phyloP scores from a whole-genome alignment of 1,284 basidiomycete species.

The Polyporus tsugae region DNA sequence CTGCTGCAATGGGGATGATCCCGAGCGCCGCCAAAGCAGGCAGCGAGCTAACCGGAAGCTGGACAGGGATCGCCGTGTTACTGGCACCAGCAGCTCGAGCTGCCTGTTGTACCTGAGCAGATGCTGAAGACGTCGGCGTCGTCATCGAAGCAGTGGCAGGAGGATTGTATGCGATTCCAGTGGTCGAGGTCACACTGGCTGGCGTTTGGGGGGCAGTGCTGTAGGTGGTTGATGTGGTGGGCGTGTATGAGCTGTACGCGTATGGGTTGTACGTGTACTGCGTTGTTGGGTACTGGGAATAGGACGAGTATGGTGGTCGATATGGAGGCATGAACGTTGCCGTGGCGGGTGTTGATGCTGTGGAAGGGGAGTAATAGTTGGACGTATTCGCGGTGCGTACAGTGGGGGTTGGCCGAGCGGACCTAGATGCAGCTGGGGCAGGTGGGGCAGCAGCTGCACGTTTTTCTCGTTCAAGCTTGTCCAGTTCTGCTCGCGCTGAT shows the following conservation, averaged over 20 bases:
- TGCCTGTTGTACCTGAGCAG: constrained; percentile 31
- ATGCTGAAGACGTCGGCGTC: constrained; percentile 38
- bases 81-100: constrained; percentile 39
- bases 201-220: constrained; percentile 26
- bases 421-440: constrained; percentile 24
- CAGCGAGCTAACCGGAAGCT: constrained; percentile 73
- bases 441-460: constrained; percentile 44
- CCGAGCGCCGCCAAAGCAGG: constrained; percentile 74
- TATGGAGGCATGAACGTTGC: constrained; percentile 45
- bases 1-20: constrained; percentile 74
- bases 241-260: constrained; percentile 29
- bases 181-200: constrained; percentile 41
- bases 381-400: constrained; percentile 23
- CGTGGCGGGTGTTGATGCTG: constrained; percentile 33
- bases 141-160: constrained; percentile 40
- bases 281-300: constrained; percentile 41
- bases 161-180: constrained; percentile 32
- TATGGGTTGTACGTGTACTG: constrained; percentile 40
- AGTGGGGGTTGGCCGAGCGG: constrained; percentile 29
- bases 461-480: constrained; percentile 72
- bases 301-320: constrained; percentile 47
- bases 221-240: constrained; percentile 31
- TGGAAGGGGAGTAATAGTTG: constrained; percentile 32
- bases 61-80: constrained; percentile 68
- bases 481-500: constrained; percentile 66